Conservation (phyloP, 306 rosid species). For the Castanea sativa region DNA sequence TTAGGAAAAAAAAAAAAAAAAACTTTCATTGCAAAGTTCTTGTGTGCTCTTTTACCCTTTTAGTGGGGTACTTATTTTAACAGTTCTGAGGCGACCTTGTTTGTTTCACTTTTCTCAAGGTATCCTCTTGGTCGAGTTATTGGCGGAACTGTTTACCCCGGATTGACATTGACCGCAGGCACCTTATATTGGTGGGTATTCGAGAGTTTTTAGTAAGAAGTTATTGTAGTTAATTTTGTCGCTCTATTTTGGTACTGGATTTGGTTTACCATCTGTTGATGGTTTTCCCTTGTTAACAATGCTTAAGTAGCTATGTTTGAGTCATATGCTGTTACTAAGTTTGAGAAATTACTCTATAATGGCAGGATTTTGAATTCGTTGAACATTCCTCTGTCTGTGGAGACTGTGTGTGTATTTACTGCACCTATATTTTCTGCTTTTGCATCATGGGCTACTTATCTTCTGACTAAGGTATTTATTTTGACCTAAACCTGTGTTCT, state of each 20-base stretch:
- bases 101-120: slow-evolving; percentile 41
- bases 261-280: background rate
- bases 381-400: slow-evolving; percentile 95
- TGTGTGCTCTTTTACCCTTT: background rate
- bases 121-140: slow-evolving; percentile 99
- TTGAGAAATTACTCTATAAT: slow-evolving; percentile 24
- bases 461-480: slow-evolving; percentile 73
- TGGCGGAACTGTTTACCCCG: slow-evolving; percentile 98
- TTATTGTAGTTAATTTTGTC: background rate
- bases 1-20: background rate
- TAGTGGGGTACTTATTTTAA: slow-evolving; percentile 14
- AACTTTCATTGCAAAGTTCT: background rate
- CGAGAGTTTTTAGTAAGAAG: slow-evolving; percentile 13
- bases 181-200: slow-evolving; percentile 78
- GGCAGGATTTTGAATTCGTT: slow-evolving; percentile 76
- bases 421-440: slow-evolving; percentile 98
- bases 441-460: slow-evolving; percentile 95
- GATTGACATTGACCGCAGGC: slow-evolving; percentile 96
- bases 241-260: slow-evolving; percentile 7
- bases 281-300: slow-evolving; percentile 9
- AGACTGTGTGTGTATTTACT: slow-evolving; percentile 96
- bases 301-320: slow-evolving; percentile 3
- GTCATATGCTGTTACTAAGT: slow-evolving; percentile 16
- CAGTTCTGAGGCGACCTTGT: slow-evolving; percentile 18
- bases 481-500: slow-evolving; percentile 3